phyloP scores from a whole-genome alignment of 2,329 filamentous ascomycete species.

The Daldinia sp. region DNA sequence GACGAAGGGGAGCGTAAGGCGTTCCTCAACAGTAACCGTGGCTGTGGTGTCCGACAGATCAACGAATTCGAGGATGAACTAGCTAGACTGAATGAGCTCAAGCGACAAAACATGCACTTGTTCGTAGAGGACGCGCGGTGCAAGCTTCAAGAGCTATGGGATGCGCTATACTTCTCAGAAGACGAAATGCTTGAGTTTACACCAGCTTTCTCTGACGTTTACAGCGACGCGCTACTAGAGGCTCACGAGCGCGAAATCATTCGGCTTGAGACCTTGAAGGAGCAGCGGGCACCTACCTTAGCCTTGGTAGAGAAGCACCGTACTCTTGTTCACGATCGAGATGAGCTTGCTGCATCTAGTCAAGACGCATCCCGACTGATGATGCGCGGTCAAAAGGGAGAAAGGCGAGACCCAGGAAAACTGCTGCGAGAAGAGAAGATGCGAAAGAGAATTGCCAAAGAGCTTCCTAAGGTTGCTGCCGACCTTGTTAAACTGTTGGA shows the following conservation, averaged over 20 bases:
- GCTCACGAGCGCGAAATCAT: slow-evolving; percentile 92
- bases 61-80: slow-evolving; percentile 97
- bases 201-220: slow-evolving; percentile 95
- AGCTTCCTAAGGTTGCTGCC: slow-evolving; percentile 87
- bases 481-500: slow-evolving; percentile 87
- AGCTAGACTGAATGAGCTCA: slow-evolving; percentile 84
- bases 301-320: slow-evolving; percentile 85
- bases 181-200: slow-evolving; percentile 99
- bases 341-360: slow-evolving; percentile 87
- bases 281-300: slow-evolving; percentile 86
- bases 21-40: slow-evolving; percentile 87
- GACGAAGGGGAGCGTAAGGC: slow-evolving; percentile 83
- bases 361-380: slow-evolving; percentile 95
- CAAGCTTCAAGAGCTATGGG: slow-evolving; percentile 94
- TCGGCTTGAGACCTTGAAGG: slow-evolving; percentile 80
- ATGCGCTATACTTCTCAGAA: slow-evolving; percentile 90
- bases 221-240: slow-evolving; percentile 92
- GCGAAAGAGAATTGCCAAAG: slow-evolving; percentile 96
- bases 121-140: slow-evolving; percentile 95
- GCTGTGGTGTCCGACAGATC: slow-evolving; percentile 88
- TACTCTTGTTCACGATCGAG: slow-evolving; percentile 81
- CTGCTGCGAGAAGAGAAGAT: slow-evolving; percentile 96
- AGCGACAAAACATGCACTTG: slow-evolving; percentile 91
- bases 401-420: slow-evolving; percentile 93
- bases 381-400: slow-evolving; percentile 89